phyloP scores from a whole-genome alignment of 495 filamentous ascomycete genomes.

The Cercophora samala region DNA sequence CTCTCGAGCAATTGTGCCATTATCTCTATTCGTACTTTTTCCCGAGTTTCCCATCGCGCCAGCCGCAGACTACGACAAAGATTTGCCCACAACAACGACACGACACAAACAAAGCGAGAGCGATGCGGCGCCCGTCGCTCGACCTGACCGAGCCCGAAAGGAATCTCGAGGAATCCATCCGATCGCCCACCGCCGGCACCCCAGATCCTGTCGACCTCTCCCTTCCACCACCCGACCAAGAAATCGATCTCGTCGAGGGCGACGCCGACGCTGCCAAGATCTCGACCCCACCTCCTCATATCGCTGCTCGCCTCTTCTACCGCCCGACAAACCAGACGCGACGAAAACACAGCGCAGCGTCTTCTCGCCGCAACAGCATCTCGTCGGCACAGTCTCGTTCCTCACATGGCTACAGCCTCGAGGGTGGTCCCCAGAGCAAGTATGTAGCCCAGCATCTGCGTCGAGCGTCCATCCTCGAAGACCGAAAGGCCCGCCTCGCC shows the following conservation, averaged over 20 bases:
- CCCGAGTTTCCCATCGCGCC: background rate
- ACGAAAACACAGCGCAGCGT: conserved; percentile 79
- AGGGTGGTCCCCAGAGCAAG: conserved; percentile 67
- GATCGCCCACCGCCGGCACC: conserved; percentile 33
- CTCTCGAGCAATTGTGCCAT: background rate
- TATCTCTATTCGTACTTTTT: background rate
- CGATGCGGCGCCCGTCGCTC: conserved; percentile 44
- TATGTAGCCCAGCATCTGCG: conserved; percentile 87
- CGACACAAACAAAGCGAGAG: conserved; percentile 10
- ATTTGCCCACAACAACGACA: background rate
- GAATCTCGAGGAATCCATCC: conserved; percentile 45
- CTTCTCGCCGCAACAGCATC: conserved; percentile 83
- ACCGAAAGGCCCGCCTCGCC: conserved; percentile 85
- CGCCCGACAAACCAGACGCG: conserved; percentile 60
- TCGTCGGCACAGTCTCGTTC: conserved; percentile 76
- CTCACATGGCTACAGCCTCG: conserved; percentile 58
- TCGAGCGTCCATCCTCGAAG: conserved; percentile 86
- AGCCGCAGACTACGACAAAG: background rate
- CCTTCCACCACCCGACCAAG: conserved; percentile 37
- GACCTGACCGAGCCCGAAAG: conserved; percentile 45
- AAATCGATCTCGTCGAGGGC: conserved; percentile 28
- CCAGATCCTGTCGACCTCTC: conserved; percentile 34
- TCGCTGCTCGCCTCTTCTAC: conserved; percentile 78
- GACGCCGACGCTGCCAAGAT: conserved; percentile 37
- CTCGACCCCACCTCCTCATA: conserved; percentile 70